A percentile compares a stretch with the other conserved stretches of the same genome.
These are phyloP conservation scores for Pelagomonas calceolata DNA, from an alignment of 108 stramenopile genomes.

Conservation along the genomic window DNA sequence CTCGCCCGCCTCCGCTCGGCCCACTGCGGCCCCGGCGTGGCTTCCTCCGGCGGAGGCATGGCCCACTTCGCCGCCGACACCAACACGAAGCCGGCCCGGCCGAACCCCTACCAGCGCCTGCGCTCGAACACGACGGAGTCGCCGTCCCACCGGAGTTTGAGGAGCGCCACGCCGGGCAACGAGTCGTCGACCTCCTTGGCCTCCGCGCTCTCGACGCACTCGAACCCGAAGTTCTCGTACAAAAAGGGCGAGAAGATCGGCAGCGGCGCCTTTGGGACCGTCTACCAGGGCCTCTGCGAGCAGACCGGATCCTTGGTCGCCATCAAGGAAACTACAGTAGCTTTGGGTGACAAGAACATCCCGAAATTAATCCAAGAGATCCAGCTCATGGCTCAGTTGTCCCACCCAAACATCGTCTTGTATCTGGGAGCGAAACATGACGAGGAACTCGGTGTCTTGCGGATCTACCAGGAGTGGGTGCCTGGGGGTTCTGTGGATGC, in stretches of 20 bases:
- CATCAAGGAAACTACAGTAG: slow-evolving; percentile 42
- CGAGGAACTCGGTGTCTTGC: slow-evolving; percentile 42
- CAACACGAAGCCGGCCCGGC: too few species aligned
- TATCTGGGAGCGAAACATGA: slow-evolving; percentile 82
- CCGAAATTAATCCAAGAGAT: slow-evolving; percentile 65
- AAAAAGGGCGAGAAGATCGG: slow-evolving; percentile 55
- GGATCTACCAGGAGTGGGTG: slow-evolving; percentile 95
- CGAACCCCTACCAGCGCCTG: too few species aligned
- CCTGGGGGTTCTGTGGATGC: slow-evolving; percentile 49
- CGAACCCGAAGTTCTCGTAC: background rate
- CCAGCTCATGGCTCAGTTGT: slow-evolving; percentile 67
- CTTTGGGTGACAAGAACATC: slow-evolving; percentile 7
- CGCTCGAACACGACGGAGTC: too few species aligned
- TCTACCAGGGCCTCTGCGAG: slow-evolving; percentile 82
- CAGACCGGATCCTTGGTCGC: slow-evolving; percentile 73
- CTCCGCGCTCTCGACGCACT: too few species aligned
- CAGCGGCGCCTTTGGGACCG: slow-evolving; percentile 74
- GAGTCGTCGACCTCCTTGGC: too few species aligned
- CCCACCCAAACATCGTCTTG: slow-evolving; percentile 80
- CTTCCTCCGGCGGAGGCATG: too few species aligned
- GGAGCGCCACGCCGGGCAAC: too few species aligned
- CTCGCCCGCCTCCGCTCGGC: too few species aligned
- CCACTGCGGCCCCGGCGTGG: too few species aligned
- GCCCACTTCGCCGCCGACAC: too few species aligned
- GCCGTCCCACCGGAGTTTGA: too few species aligned